Evolutionary conservation across 495 filamentous ascomycete genomes (phyloP), one percentile per base, ranked within the genome.

Genomic region (Penicillium macrosclerotiorum): DNA sequence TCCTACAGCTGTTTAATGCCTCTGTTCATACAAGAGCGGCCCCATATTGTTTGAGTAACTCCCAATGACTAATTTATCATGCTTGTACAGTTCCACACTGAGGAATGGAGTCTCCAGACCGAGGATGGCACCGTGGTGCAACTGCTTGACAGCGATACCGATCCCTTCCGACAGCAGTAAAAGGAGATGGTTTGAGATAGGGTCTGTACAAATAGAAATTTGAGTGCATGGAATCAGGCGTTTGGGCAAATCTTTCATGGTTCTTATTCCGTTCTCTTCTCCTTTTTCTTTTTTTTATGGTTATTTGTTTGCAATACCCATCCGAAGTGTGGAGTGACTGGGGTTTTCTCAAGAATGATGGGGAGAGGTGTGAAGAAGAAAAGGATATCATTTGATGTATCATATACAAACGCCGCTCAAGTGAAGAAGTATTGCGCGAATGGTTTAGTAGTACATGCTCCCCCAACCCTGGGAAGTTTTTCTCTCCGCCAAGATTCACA

Each of bases 71-170:
- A 22, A 32, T 27, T 2, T 17, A 8, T 12, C 12, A 4, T 20
- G 12, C 26, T 40, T 22, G 4, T 50, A 8, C 55, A 81, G 75
- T 89, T 89, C 65, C 80, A 82, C 58, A 90, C 86, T 8, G 79
- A 78, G 35, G 84, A 84, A 73, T 92, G 87, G 88, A 88, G 79
- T 55, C 63, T 90, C 45, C 76, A 83, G 71, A 84, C 67, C 13
- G 71, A 79, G 40, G 83, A 89, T 57, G 86, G 84, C 39, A 67
- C 54, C 16, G 76, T 75, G 45, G 71, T 90, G 49, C 80, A 89
- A 47, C 54, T 91, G 57, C 66, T 91, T 26, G 82, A 87, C 41
- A 77, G 66, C 4, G 74, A 68, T 16, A 59, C 35, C 11, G 83
- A 87, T 63, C 81, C 83, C 13, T 86, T 88, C 49, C 67, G 62